These are phyloP conservation scores for Wallacemonas sp. DNA, from an alignment of 208 protist genomes.

Conservation along the genomic window DNA sequence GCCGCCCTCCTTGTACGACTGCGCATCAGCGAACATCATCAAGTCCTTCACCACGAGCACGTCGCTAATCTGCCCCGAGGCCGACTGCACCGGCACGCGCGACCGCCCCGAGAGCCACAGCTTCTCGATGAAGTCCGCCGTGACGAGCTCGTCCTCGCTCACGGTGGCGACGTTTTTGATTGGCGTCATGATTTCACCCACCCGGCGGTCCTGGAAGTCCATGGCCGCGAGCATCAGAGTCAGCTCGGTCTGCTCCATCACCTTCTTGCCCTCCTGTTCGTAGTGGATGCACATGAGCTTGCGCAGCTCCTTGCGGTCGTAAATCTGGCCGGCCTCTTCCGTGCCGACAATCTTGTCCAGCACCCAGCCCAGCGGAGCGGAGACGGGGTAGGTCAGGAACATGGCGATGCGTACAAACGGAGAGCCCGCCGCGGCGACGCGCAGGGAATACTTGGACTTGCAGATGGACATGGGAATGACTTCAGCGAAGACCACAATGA, in stretches of 20 bases:
- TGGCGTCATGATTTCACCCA: conserved; percentile 86
- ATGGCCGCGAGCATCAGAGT: conserved; percentile 84
- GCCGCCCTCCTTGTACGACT: conserved; percentile 17
- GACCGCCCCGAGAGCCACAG: conserved; percentile 85
- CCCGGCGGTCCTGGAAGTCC: conserved; percentile 87
- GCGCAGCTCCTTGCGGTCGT: conserved; percentile 85
- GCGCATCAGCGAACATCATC: conserved; percentile 36
- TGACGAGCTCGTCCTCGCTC: conserved; percentile 65
- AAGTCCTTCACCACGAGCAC: conserved; percentile 86
- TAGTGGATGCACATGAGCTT: conserved; percentile 89
- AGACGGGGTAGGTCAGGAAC: conserved; percentile 79
- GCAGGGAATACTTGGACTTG: conserved; percentile 86
- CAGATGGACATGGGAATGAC: conserved; percentile 90
- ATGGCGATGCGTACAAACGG: conserved; percentile 77
- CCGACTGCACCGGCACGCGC: conserved; percentile 69
- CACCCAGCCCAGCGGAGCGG: conserved; percentile 74
- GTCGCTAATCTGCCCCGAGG: conserved; percentile 45
- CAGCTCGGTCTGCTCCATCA: conserved; percentile 76
- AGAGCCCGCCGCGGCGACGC: conserved; percentile 74
- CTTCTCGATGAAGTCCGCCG: conserved; percentile 66
- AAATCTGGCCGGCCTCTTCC: conserved; percentile 78
- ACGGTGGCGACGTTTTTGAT: conserved; percentile 61
- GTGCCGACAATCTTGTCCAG: conserved; percentile 74
- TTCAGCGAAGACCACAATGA: conserved; percentile 87
- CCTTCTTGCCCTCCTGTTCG: conserved; percentile 49